Evolutionary conservation across 805 yeast genomes (phyloP).

Genomic region (Metschnikowia similis): DNA sequence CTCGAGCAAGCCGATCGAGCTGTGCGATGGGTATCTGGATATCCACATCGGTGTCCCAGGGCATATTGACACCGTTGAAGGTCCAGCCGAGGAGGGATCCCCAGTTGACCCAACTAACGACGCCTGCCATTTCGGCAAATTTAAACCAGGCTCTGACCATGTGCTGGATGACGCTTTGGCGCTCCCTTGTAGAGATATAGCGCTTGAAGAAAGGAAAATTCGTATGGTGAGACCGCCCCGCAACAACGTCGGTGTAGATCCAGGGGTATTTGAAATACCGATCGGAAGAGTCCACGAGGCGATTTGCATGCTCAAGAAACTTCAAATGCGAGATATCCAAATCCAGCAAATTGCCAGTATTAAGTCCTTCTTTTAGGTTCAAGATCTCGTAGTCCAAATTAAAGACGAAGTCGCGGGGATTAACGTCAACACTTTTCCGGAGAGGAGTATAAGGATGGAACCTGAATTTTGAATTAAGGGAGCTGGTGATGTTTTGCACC

Average conservation of each 20-base stretch:
- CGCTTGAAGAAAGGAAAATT: constrained; percentile 37
- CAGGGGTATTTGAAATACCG: constrained; percentile 38
- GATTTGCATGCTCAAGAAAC: constrained; percentile 26
- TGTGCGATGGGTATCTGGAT: constrained; percentile 17
- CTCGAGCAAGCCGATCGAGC: constrained; percentile 13
- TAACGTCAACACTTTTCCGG: constrained; percentile 15
- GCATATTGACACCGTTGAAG: constrained; percentile 18
- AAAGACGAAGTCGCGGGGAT: constrained; percentile 27
- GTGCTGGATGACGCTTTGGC: constrained; percentile 35
- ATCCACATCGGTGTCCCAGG: constrained; percentile 20
- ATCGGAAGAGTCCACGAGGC: constrained; percentile 21
- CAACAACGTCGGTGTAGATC: constrained; percentile 32
- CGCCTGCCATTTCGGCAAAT: constrained; percentile 29
- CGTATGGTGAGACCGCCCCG: constrained; percentile 28
- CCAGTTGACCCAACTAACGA: constrained; percentile 26
- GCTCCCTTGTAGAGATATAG: constrained; percentile 31
- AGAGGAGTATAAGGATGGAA: constrained; percentile 7
- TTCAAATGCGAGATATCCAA: constrained; percentile 23
- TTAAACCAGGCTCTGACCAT: constrained; percentile 36
- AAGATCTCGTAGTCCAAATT: constrained; percentile 27
- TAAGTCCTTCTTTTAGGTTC: constrained; percentile 18
- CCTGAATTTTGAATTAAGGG: neutral
- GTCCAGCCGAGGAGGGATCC: constrained; percentile 24
- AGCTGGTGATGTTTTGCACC: neutral
- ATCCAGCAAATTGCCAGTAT: constrained; percentile 9